Evolutionary conservation across 2,329 filamentous ascomycete species (phyloP), one percentile per base, ranked within the genome.

Genomic region (Clathrospora elynae): DNA sequence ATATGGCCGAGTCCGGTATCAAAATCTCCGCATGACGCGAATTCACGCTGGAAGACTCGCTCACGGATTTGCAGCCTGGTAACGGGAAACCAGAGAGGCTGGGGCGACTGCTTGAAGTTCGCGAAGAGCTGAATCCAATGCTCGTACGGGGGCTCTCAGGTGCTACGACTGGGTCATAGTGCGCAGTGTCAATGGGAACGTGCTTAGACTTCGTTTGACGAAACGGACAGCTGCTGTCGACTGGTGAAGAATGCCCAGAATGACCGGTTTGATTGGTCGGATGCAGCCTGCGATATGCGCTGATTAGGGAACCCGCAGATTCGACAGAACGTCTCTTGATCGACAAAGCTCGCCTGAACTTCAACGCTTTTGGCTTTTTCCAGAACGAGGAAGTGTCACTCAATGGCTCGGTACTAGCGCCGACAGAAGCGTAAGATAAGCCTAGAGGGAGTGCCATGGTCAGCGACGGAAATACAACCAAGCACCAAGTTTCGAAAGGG

Each of bases 21-120:
- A 74, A 61, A 57, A 76, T 76, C 65, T 76, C 73, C 44, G 77
- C 74, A 76, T 77, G 73, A 68, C 75, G 67, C 32, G 69, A 62
- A 55, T 63, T 57, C 35, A 57, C 45, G 43, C 55, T 66, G 14
- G 57, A 57, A 30, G 64, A 66, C 40, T 66, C 59, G 37, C 55
- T 59, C 30, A 61, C 53, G 30, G 59, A 60, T 47, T 62, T 67
- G 46, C 57, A 56, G 35, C 50, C 55, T 39, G 62, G 57, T 6
- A 58, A 51, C 18, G 59, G 55, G 20, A 62, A 61, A 33, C 52
- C 50, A 24, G 57, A 62, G 44, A 64, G 51, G 49, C 60, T 67
- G 20, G 60, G 61, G 34, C 54, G 57, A 29, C 52, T 46, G 44
- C 57, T 69, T 13, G 60, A 65, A 35, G 63, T 62, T 38, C 55